Conservation (phyloP, 345 rosid species). For the Brassica rapa region DNA sequence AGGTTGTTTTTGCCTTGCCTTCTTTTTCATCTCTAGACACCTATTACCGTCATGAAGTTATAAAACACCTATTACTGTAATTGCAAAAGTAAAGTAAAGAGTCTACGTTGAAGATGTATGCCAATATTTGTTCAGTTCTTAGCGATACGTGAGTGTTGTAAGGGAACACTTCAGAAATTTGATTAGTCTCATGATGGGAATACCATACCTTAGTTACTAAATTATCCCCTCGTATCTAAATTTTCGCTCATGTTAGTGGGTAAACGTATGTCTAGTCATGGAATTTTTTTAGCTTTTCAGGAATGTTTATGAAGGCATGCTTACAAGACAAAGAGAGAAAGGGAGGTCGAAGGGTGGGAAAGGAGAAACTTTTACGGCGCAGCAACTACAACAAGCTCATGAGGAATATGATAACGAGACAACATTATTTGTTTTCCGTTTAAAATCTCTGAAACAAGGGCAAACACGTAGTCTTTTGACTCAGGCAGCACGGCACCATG, state of each 20-base stretch:
- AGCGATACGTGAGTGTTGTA: background rate
- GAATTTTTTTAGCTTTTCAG: conserved; percentile 50
- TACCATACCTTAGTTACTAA: conserved; percentile 7
- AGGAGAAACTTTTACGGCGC: conserved; percentile 63
- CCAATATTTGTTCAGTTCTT: conserved; percentile 15
- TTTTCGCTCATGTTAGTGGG: background rate
- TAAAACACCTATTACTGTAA: conserved; percentile 1
- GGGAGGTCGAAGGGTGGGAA: conserved; percentile 74
- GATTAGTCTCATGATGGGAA: conserved; percentile 9
- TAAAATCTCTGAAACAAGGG: conserved; percentile 91
- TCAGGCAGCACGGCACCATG: conserved; percentile 97
- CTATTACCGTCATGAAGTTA: background rate
- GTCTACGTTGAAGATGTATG: background rate
- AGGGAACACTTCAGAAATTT: background rate
- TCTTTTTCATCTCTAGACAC: conserved; percentile 14
- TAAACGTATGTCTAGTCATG: conserved; percentile 13
- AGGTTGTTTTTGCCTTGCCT: conserved; percentile 51
- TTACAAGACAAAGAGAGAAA: conserved; percentile 64
- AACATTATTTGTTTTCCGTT: conserved; percentile 81
- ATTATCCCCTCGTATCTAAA: background rate
- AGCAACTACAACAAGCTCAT: conserved; percentile 75
- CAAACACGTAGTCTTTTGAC: conserved; percentile 96
- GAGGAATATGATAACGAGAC: conserved; percentile 88
- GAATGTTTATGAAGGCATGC: conserved; percentile 62
- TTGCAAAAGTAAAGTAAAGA: background rate